Evolutionary conservation across 345 rosid species (phyloP).

Genomic region (Citrus medica): DNA sequence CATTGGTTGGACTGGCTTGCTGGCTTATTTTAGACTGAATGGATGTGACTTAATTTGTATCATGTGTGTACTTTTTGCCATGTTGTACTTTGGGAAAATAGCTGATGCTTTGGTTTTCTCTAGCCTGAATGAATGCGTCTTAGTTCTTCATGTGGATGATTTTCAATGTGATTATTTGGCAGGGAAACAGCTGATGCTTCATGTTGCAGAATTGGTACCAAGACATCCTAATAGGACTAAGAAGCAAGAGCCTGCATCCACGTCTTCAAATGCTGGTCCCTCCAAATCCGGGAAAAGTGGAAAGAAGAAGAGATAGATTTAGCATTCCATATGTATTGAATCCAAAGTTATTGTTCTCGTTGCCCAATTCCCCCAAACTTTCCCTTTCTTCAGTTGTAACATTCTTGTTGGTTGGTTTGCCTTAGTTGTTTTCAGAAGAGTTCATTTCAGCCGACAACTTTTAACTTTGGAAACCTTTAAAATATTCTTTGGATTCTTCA

Average conservation of each 20-base stretch:
- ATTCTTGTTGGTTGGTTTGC: background rate
- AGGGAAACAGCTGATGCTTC: slow-evolving; percentile 89
- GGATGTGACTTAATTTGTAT: background rate
- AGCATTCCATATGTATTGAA: background rate
- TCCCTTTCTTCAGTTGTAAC: background rate
- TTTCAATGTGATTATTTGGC: slow-evolving; percentile 23
- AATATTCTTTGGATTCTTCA: background rate
- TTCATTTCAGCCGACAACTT: background rate
- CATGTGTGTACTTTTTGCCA: background rate
- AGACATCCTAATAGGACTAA: slow-evolving; percentile 83
- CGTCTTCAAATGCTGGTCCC: slow-evolving; percentile 46
- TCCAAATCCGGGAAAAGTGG: slow-evolving; percentile 81
- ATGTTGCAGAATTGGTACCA: slow-evolving; percentile 82
- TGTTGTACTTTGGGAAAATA: background rate
- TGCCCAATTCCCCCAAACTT: background rate
- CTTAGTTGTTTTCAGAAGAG: background rate
- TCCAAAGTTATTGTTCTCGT: background rate
- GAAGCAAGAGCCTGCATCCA: slow-evolving; percentile 70
- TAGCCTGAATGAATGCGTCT: background rate
- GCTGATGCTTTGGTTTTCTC: background rate
- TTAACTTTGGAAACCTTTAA: background rate
- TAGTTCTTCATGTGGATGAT: background rate
- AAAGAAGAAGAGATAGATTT: slow-evolving; percentile 69
- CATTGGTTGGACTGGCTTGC: background rate
- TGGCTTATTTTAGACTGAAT: background rate